phyloP scores from a whole-genome alignment of 331 rosid genomes.

The Rosa hybrid region DNA sequence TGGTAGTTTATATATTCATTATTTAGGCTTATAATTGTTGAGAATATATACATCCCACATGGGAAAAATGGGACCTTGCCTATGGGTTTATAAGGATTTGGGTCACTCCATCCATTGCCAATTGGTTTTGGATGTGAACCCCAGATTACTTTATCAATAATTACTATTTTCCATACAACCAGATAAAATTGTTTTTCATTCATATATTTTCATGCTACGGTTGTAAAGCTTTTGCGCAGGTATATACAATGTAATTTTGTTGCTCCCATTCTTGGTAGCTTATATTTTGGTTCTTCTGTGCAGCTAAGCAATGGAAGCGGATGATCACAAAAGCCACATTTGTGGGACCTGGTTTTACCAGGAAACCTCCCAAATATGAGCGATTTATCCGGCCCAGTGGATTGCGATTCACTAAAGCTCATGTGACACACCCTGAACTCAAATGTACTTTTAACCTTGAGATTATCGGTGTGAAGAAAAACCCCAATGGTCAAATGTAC shows the following conservation, averaged over 20 bases:
- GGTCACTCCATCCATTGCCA: too few relatives aligned
- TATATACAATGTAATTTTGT: neutral
- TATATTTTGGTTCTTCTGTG: conserved; percentile 19
- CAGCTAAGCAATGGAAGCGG: conserved; percentile 97
- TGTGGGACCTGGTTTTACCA: conserved; percentile 87
- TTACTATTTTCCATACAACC: neutral
- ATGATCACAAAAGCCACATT: conserved; percentile 96
- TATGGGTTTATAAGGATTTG: too few relatives aligned
- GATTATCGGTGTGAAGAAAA: conserved; percentile 94
- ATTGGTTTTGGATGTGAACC: too few relatives aligned
- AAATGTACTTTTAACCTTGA: conserved; percentile 94
- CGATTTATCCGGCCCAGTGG: conserved; percentile 89
- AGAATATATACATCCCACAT: too few relatives aligned
- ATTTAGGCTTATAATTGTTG: neutral
- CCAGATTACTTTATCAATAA: too few relatives aligned
- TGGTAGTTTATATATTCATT: neutral
- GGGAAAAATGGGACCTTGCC: too few relatives aligned
- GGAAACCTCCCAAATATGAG: conserved; percentile 97
- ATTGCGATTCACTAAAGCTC: conserved; percentile 88
- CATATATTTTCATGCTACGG: neutral
- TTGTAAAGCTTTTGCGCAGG: too few relatives aligned
- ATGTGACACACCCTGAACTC: conserved; percentile 93
- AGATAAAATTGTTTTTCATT: neutral
- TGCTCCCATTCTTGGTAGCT: neutral
- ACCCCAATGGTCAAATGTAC: conserved; percentile 93